A percentile compares a stretch with the other conserved stretches of the same genome.
Evolutionary conservation across 2,329 filamentous ascomycete species (phyloP).

Genomic region (Nigrospora osmanthi): DNA sequence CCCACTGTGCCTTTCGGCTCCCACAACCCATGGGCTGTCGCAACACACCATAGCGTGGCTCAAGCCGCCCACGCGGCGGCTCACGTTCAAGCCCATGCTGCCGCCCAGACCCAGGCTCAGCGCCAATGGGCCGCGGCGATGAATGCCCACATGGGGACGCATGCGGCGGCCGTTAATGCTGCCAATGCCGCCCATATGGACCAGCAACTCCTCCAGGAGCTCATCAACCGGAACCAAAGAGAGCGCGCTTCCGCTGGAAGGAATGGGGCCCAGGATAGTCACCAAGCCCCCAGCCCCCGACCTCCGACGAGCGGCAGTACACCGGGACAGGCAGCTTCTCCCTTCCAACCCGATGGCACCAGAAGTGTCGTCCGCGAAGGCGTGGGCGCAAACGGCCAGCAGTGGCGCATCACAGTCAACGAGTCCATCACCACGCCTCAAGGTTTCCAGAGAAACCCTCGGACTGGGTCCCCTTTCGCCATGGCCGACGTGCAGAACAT

Average conservation of each 20-base stretch:
- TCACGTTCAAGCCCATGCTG: background rate
- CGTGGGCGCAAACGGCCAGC: constrained; percentile 40
- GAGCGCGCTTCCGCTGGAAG: constrained; percentile 29
- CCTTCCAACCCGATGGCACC: constrained; percentile 24
- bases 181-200: constrained; percentile 17
- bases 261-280: constrained; percentile 28
- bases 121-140: constrained; percentile 20
- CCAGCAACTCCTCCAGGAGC: constrained; percentile 25
- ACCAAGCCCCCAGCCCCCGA: constrained; percentile 10
- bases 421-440: constrained; percentile 21
- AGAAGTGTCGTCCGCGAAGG: constrained; percentile 40
- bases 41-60: background rate
- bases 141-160: constrained; percentile 33
- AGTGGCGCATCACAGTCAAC: constrained; percentile 44
- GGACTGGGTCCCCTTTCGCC: constrained; percentile 14
- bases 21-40: too few relatives aligned
- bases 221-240: constrained; percentile 34
- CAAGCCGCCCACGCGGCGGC: background rate
- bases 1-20: constrained; percentile 3
- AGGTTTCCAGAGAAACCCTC: constrained; percentile 7
- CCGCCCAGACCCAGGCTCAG: background rate
- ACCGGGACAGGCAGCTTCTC: constrained; percentile 19
- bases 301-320: constrained; percentile 15
- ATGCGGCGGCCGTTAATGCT: constrained; percentile 20
- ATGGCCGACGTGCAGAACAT: constrained; percentile 8